A percentile compares a stretch with the other conserved stretches of the same genome.
Conservation (phyloP, 805 yeast species). For the Starmerella davenportii region DNA sequence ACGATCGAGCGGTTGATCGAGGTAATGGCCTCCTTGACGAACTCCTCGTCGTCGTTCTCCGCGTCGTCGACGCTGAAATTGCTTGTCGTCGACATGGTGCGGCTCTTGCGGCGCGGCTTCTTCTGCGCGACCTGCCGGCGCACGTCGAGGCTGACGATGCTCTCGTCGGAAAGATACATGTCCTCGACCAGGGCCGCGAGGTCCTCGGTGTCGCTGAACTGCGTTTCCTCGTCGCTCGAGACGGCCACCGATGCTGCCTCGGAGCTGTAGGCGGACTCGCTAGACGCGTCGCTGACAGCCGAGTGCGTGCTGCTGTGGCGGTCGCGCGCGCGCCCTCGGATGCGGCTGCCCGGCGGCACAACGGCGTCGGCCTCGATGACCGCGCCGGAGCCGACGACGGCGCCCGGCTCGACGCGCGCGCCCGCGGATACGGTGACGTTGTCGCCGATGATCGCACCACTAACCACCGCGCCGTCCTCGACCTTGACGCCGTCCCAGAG, state of each 20-base stretch:
- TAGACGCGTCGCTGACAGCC: conserved; percentile 23
- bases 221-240: conserved; percentile 7
- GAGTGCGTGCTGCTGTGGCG: conserved; percentile 16
- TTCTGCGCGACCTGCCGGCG: not conserved
- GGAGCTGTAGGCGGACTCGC: conserved; percentile 1
- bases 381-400: conserved; percentile 64
- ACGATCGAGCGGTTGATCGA: conserved; percentile 84
- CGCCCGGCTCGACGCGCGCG: conserved; percentile 43
- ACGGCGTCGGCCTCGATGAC: conserved; percentile 36
- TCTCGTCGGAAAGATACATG: conserved; percentile 21
- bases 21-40: conserved; percentile 77
- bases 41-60: conserved; percentile 41
- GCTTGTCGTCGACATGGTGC: conserved; percentile 16
- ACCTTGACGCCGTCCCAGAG: conserved; percentile 72
- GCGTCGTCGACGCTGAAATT: conserved; percentile 31
- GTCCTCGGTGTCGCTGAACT: conserved; percentile 9
- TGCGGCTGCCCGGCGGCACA: conserved; percentile 14
- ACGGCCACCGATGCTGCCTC: conserved; percentile 9
- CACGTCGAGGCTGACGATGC: conserved; percentile 16
- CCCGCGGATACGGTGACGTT: conserved; percentile 37
- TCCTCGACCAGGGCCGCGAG: conserved; percentile 17
- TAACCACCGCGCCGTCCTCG: conserved; percentile 42
- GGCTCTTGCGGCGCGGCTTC: conserved; percentile 13
- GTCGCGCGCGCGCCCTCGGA: conserved; percentile 1
- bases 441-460: conserved; percentile 54